phyloP scores from a whole-genome alignment of 768 basidiomycete species.

The Strobilomyces echinocephalus region DNA sequence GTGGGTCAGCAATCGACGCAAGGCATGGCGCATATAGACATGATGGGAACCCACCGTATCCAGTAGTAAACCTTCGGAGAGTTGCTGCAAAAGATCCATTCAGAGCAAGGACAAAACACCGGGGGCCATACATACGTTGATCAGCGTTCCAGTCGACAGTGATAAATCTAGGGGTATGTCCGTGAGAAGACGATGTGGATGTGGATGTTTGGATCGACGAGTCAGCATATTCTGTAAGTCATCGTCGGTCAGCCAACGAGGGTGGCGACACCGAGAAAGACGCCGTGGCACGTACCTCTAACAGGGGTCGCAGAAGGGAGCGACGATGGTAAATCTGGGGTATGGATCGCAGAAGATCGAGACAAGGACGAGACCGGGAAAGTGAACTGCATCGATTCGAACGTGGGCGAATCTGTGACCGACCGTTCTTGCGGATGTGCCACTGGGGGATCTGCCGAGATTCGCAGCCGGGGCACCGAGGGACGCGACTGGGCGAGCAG shows the following conservation, averaged over 20 bases:
- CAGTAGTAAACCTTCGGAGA: neutral
- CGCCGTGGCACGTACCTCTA: conserved; percentile 15
- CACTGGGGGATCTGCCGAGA: neutral
- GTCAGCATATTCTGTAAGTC: conserved; percentile 14
- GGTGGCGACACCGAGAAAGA: no score
- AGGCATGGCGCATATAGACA: no score
- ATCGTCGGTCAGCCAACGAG: neutral
- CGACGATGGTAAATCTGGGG: neutral
- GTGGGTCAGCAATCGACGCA: conserved; percentile 1
- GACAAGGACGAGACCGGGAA: neutral
- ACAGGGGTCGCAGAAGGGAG: neutral
- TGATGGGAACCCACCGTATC: conserved; percentile 6
- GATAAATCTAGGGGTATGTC: neutral
- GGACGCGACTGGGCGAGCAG: conserved; percentile 14
- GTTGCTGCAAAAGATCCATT: neutral
- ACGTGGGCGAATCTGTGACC: neutral
- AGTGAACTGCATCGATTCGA: neutral
- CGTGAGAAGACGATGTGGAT: neutral
- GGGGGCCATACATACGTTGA: neutral
- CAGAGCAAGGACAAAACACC: neutral
- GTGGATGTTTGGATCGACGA: conserved; percentile 12
- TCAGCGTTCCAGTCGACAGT: conserved; percentile 10
- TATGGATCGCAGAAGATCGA: neutral
- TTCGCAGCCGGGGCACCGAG: neutral
- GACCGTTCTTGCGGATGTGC: neutral